phyloP scores from a whole-genome alignment of 768 basidiomycete genomes.

The Boletus pseudo-olivaceus region DNA sequence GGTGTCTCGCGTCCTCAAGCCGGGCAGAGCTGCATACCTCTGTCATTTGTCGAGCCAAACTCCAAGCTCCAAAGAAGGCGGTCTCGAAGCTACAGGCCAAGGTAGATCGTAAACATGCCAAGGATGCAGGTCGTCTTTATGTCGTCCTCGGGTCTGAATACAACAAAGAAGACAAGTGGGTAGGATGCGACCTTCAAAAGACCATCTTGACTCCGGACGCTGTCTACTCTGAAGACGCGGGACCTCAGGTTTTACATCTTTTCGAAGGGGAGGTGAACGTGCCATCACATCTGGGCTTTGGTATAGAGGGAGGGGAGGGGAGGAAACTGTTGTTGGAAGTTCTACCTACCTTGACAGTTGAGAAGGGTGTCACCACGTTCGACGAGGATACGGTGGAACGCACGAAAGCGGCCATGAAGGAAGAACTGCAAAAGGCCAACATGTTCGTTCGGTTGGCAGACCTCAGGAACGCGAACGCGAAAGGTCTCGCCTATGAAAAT shows the following conservation, averaged over 20 bases:
- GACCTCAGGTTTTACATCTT: constrained; percentile 24
- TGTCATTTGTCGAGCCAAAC: constrained; percentile 36
- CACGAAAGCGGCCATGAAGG: constrained; percentile 25
- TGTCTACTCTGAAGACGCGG: constrained; percentile 30
- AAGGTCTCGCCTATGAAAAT: constrained; percentile 86
- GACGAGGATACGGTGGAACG: constrained; percentile 19
- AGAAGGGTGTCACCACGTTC: constrained; percentile 23
- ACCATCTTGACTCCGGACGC: constrained; percentile 54
- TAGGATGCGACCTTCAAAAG: constrained; percentile 59
- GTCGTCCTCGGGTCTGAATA: constrained; percentile 72
- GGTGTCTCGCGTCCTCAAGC: constrained; percentile 40
- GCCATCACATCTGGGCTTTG: constrained; percentile 60
- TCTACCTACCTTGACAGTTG: constrained; percentile 54
- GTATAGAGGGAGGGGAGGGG: constrained; percentile 49
- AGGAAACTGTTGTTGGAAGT: constrained; percentile 63
- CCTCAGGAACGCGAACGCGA: constrained; percentile 82
- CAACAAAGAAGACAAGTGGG: constrained; percentile 67
- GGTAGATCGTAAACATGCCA: constrained; percentile 37
- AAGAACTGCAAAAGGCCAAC: constrained; percentile 46
- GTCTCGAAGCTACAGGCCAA: constrained; percentile 44
- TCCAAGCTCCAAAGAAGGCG: constrained; percentile 38
- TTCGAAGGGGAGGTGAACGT: constrained; percentile 40
- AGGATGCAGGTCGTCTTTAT: constrained; percentile 48
- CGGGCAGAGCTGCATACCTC: constrained; percentile 49
- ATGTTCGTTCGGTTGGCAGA: constrained; percentile 71